phyloP scores from a whole-genome alignment of 345 rosid species.

The Heritiera littoralis region DNA sequence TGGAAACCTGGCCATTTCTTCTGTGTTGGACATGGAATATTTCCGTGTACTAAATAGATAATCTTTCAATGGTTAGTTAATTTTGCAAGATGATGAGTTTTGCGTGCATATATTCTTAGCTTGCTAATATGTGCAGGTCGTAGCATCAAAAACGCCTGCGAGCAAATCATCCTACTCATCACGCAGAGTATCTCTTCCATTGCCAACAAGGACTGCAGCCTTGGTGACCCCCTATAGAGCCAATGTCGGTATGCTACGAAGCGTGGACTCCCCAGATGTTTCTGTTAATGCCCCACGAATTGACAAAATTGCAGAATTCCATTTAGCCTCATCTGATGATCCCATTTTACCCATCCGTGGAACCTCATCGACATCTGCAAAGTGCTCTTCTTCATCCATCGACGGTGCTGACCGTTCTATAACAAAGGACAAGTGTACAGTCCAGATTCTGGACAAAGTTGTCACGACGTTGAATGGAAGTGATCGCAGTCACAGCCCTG shows the following conservation, averaged over 20 bases:
- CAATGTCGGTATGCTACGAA: conserved; percentile 31
- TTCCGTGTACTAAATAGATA: not conserved
- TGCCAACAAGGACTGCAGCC: conserved; percentile 34
- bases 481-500: conserved; percentile 34
- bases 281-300: conserved; percentile 89
- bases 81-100: not conserved
- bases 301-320: conserved; percentile 87
- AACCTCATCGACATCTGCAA: conserved; percentile 45
- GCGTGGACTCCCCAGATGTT: conserved; percentile 63
- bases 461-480: conserved; percentile 29
- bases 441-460: conserved; percentile 41
- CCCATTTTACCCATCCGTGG: conserved; percentile 37
- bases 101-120: not conserved
- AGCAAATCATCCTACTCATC: conserved; percentile 37
- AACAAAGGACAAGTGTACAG: conserved; percentile 84
- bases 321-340: conserved; percentile 56
- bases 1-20: not conserved
- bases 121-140: conserved; percentile 43
- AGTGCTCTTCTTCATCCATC: conserved; percentile 45
- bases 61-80: not conserved
- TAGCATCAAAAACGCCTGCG: conserved; percentile 37
- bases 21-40: not conserved
- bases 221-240: conserved; percentile 39
- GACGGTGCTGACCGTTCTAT: conserved; percentile 47
- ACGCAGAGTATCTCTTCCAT: conserved; percentile 77